Evolutionary conservation across 179 eudicot genomes (phyloP), one percentile per base, ranked within the genome.

Genomic region (Corrigiola litoralis): DNA sequence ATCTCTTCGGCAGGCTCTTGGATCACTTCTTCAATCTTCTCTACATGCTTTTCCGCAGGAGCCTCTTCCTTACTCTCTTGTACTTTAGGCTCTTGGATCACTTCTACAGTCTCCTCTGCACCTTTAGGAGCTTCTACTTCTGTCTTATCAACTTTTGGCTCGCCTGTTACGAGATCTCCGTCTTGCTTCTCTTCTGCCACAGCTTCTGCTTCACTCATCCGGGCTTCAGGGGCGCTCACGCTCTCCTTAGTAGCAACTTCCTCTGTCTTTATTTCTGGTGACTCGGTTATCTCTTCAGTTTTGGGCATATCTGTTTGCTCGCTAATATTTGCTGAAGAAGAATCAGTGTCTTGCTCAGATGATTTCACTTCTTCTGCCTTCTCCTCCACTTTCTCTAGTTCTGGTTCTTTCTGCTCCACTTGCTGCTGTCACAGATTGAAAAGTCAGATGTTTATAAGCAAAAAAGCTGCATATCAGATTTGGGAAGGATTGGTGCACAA

Each of bases 311-410:
- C 67, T 37, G 53, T 7, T 45, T 63, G 25, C 67, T 72, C 60
- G 1, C 41, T 47, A 36, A 58, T 50, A 28, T 44, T 9, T 28
- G 68, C 2, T 12, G 56, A 3, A 53, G 46, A 31, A 41, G 44
- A 31, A 50, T 49, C 59, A 28, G 24, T 23, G 17, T 60, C 72
- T 55, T 46, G 63, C 18, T 36, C 67, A 59, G 67, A 31, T 13
- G 72, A 32, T 25, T 61, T 73, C 48, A 53, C 64, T 63, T 61
- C 72, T 47, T 67, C 56, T 16, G 20, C 16, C 51, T 63, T 63
- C 32, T 69, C 78, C 63, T 63, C 78, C 52, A 64, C 55, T 64
- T 75, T 65, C 56, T 58, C 74, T 50, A 58, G 34, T 44, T 75
- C 50, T 45, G 71, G 52, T 37, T 70, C 75, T 63, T 65, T 65